Percentiles rank a stretch among this genome's conserved stretches.
Conservation (phyloP, 768 basidiomycete genomes). For the Cystoderma amianthinum region DNA sequence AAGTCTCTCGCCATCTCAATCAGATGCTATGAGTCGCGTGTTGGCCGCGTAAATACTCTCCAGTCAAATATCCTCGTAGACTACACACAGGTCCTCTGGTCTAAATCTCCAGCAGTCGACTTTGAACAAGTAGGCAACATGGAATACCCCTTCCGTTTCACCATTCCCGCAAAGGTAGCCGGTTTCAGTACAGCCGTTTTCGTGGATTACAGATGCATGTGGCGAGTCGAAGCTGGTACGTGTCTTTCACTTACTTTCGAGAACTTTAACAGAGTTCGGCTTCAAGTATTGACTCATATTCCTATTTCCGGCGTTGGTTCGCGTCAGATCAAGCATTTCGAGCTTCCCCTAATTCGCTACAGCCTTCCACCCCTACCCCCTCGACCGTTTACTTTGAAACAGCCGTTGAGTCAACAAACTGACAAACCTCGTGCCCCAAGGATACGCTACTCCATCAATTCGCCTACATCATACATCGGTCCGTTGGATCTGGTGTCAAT, state of each 20-base stretch:
- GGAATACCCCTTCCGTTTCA: conserved; percentile 68
- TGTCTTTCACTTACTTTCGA: no score
- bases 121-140: conserved; percentile 56
- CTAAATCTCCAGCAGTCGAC: conserved; percentile 47
- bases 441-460: conserved; percentile 52
- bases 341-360: conserved; percentile 66
- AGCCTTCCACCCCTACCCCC: conserved; percentile 44
- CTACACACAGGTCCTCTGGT: conserved; percentile 61
- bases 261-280: no score
- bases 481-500: conserved; percentile 70
- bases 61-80: conserved; percentile 68
- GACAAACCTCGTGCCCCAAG: conserved; percentile 49
- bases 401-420: conserved; percentile 32
- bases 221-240: conserved; percentile 80
- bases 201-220: conserved; percentile 73
- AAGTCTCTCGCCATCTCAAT: conserved; percentile 68
- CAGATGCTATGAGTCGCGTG: conserved; percentile 76
- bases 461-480: conserved; percentile 55
- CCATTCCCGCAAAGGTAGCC: conserved; percentile 51
- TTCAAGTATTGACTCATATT: conserved; percentile 58
- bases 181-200: conserved; percentile 69
- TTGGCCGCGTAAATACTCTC: conserved; percentile 48
- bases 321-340: conserved; percentile 63
- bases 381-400: conserved; percentile 26
- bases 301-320: conserved; percentile 61